These are phyloP conservation scores for Elaeagnus macrophylla DNA, from an alignment of 306 rosid species.

Conservation along the genomic window DNA sequence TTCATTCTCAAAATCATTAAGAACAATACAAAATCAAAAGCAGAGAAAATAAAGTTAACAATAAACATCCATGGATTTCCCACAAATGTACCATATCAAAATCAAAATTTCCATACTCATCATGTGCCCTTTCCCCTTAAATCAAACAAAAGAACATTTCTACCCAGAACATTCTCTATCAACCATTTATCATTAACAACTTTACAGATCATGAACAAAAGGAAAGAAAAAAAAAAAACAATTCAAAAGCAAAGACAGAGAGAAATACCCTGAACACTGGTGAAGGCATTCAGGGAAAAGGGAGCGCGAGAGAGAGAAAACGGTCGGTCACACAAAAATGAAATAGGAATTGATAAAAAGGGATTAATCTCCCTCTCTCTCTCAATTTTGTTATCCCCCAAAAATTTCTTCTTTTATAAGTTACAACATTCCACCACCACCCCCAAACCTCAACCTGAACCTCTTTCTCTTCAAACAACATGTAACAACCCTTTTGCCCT, in stretches of 20 bases:
- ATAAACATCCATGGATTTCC: too few relatives aligned
- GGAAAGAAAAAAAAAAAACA: background rate
- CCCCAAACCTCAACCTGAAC: constrained; percentile 1
- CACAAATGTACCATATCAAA: too few relatives aligned
- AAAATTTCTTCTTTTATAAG: background rate
- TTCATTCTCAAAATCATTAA: too few relatives aligned
- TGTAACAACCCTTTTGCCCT: background rate
- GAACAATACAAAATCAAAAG: too few relatives aligned
- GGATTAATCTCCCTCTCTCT: background rate
- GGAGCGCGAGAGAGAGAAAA: constrained; percentile 71
- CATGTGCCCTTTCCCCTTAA: background rate
- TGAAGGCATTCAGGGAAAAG: constrained; percentile 83
- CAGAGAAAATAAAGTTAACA: too few relatives aligned
- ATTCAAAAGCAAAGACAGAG: background rate
- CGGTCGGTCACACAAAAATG: constrained; percentile 4
- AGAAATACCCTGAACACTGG: constrained; percentile 75
- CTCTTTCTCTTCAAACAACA: background rate
- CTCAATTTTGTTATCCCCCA: background rate
- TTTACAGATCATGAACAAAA: background rate
- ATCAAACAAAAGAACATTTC: too few relatives aligned
- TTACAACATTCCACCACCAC: constrained; percentile 5
- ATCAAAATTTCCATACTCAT: too few relatives aligned
- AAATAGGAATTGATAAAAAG: background rate
- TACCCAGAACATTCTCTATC: background rate
- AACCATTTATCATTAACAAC: background rate